These are phyloP conservation scores for Allium cepa DNA, from an alignment of 106 monocot species.

Conservation along the genomic window DNA sequence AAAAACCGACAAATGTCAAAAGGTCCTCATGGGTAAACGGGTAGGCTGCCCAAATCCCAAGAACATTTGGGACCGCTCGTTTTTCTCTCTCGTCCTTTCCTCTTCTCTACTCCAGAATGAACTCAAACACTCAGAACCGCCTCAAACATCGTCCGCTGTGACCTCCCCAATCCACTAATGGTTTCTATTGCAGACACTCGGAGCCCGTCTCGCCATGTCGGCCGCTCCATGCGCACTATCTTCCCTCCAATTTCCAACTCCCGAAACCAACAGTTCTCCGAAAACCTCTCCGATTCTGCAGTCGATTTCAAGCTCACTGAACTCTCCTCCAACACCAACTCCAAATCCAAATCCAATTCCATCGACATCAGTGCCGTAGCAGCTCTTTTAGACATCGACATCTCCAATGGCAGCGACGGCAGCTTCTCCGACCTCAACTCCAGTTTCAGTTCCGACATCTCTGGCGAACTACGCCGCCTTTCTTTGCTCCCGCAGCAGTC, in stretches of 20 bases:
- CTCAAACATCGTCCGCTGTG: too few relatives aligned
- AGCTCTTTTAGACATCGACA: slow-evolving; percentile 38
- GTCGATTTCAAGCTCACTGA: slow-evolving; percentile 59
- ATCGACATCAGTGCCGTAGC: slow-evolving; percentile 8
- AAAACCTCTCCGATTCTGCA: slow-evolving; percentile 55
- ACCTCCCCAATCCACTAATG: too few relatives aligned
- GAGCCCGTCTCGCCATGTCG: neutral
- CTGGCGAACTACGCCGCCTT: slow-evolving; percentile 38
- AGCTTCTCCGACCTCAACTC: slow-evolving; percentile 32
- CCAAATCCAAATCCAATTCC: neutral
- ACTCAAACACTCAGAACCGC: too few relatives aligned
- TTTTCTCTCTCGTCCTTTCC: too few relatives aligned
- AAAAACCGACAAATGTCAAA: too few relatives aligned
- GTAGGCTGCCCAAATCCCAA: too few relatives aligned
- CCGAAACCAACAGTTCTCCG: slow-evolving; percentile 5
- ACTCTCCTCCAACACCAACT: slow-evolving; percentile 13
- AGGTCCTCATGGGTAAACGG: too few relatives aligned
- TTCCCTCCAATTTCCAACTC: slow-evolving; percentile 26
- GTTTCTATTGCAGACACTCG: too few relatives aligned
- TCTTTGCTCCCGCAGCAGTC: neutral
- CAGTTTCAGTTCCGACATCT: slow-evolving; percentile 56
- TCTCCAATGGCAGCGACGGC: neutral
- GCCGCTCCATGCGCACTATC: slow-evolving; percentile 63
- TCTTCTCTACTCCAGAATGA: too few relatives aligned
- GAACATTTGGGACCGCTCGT: too few relatives aligned